Base-by-base conservation (phyloP, 352 stramenopile genomes). In the Globisporangium alternatum region DNA sequence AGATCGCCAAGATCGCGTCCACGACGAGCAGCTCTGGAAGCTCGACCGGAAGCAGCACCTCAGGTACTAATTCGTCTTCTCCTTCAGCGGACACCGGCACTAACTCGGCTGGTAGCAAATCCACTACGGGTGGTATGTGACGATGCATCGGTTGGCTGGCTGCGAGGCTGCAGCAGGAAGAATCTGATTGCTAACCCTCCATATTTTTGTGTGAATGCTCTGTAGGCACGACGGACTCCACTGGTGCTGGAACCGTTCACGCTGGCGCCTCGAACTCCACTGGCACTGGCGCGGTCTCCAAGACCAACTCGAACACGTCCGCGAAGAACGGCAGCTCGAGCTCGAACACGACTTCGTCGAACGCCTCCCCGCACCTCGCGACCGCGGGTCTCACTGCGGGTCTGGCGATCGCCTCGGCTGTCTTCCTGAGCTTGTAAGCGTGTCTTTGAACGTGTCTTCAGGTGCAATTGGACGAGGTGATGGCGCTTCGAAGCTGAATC, bases 351-450 rank as follows among this genome's bases (percentile, higher is more conserved):
- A 60, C 49, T n/a, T 22, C 41, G 9, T 39, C 45, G 5, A 68
- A 58, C 30, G 68, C 61, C 21, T 71, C 59, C 53, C 71, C 69
- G 53, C 63, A 41, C 10, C 61, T 80, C 4, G 56, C 76, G n/a
- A 60, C 70, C 19, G 63, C 69, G 43, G 65, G 72, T 47, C 39
- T 80, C 35, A 66, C 70, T n/a, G 70, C 65, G n/a, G 71, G 67
- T 43, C 22, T 77, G 9, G 75, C 67, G 22, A 62, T 81, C 7
- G 64, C 75, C 8, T 73, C 68, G 44, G 74, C 75, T n/a, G 64
- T 77, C 48, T 47, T 83, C 22, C 65, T 67, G 72, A 80, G 67
- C 56, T 45, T 80, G 70, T 83, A 78, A 76, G 56, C 55, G 44
- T 33, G 3, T 25, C 37, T 19, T 30, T 39, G 17, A 39, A 19